These are phyloP conservation scores for Sclerotiophoma versabilis DNA, from an alignment of 2,329 filamentous ascomycete genomes.

Conservation along the genomic window DNA sequence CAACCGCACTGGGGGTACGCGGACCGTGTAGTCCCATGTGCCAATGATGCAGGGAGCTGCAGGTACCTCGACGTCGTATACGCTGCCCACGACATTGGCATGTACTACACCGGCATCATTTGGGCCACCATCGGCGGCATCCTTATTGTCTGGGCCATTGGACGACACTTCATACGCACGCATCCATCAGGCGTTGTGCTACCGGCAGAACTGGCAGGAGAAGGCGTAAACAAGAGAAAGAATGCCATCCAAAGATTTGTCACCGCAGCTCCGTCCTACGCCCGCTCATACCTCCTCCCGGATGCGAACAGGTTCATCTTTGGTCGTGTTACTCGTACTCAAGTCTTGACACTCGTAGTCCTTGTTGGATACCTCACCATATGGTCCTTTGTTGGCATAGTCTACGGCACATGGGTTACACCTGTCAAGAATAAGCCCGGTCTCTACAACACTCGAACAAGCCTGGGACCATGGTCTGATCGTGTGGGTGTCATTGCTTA, in stretches of 20 bases:
- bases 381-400: conserved; percentile 70
- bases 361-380: conserved; percentile 69
- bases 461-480: conserved; percentile 72
- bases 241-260: conserved; percentile 35
- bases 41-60: conserved; percentile 64
- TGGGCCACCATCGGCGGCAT: conserved; percentile 62
- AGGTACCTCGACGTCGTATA: conserved; percentile 65
- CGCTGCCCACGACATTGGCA: conserved; percentile 60
- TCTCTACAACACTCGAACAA: conserved; percentile 69
- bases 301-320: conserved; percentile 67
- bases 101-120: conserved; percentile 64
- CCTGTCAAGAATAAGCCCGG: conserved; percentile 65
- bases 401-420: conserved; percentile 73
- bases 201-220: conserved; percentile 25
- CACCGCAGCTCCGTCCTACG: conserved; percentile 51
- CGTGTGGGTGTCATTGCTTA: conserved; percentile 75
- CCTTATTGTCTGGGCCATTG: conserved; percentile 54
- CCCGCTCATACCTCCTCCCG: conserved; percentile 65
- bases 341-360: conserved; percentile 67
- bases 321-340: conserved; percentile 71
- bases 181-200: conserved; percentile 38
- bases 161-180: conserved; percentile 39
- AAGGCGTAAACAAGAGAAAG: conserved; percentile 32
- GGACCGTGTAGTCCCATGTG: conserved; percentile 62
- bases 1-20: conserved; percentile 66